Evolutionary conservation across 768 basidiomycete species (phyloP).

Genomic region (Chalciporus pseudorubinellus): DNA sequence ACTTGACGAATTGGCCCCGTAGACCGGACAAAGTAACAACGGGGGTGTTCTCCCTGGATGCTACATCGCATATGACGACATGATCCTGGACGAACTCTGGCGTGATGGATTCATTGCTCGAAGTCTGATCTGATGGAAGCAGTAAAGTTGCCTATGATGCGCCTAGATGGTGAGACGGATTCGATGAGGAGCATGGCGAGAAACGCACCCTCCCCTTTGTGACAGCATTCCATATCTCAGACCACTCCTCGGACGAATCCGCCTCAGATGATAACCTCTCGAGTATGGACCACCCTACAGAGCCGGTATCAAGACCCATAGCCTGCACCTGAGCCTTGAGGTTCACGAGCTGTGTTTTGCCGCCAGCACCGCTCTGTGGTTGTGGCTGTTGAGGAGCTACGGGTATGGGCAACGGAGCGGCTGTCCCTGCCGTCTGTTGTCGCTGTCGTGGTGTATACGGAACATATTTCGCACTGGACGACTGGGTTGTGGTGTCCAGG

Average conservation of each 20-base stretch:
- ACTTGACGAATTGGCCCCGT: constrained; percentile 67
- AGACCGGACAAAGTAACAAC: constrained; percentile 83
- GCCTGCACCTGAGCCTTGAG: constrained; percentile 70
- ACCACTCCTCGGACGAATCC: constrained; percentile 59
- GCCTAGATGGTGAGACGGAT: constrained; percentile 1
- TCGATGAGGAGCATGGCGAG: background rate
- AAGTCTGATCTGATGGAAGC: constrained; percentile 63
- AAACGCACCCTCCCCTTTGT: constrained; percentile 62
- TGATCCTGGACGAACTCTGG: constrained; percentile 84
- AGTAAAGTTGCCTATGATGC: constrained; percentile 68
- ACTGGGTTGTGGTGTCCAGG: constrained; percentile 6
- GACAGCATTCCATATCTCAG: constrained; percentile 63
- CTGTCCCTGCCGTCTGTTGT: constrained; percentile 44
- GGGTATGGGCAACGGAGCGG: constrained; percentile 40
- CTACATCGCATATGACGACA: constrained; percentile 61
- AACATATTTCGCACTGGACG: constrained; percentile 49
- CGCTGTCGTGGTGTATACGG: constrained; percentile 79
- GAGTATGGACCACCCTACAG: constrained; percentile 74
- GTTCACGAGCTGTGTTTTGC: constrained; percentile 67
- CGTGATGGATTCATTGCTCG: constrained; percentile 55
- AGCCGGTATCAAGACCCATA: constrained; percentile 61
- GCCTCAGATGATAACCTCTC: constrained; percentile 61
- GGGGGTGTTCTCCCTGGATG: constrained; percentile 43
- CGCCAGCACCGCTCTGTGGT: constrained; percentile 58
- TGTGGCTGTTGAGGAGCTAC: constrained; percentile 41